A percentile compares a stretch with the other conserved stretches of the same genome.
Evolutionary conservation across 2,329 filamentous ascomycete genomes (phyloP).

Genomic region (Diplodia intermedia): DNA sequence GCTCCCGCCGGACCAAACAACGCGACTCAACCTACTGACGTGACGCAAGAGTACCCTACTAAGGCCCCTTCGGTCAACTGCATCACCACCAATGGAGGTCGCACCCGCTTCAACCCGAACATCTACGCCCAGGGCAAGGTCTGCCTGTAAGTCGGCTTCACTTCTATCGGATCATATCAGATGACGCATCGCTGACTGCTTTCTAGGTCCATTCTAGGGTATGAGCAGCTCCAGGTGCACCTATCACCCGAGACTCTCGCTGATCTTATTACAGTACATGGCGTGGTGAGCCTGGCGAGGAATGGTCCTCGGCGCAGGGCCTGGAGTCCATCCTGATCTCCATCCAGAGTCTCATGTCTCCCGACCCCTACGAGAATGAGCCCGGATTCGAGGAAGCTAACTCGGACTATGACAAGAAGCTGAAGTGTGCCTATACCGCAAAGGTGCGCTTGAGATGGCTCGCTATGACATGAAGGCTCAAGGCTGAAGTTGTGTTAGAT

Average conservation of each 20-base stretch:
- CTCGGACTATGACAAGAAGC: constrained; percentile 70
- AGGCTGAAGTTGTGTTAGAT: constrained; percentile 64
- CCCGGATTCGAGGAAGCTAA: constrained; percentile 86
- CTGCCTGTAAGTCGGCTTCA: constrained; percentile 72
- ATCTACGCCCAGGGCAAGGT: constrained; percentile 93
- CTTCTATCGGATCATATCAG: neutral
- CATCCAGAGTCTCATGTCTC: constrained; percentile 94
- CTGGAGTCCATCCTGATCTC: constrained; percentile 93
- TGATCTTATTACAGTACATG: constrained; percentile 72
- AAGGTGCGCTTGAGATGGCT: constrained; percentile 64
- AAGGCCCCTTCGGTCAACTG: constrained; percentile 67
- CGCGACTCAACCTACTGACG: constrained; percentile 1
- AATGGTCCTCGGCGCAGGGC: constrained; percentile 96
- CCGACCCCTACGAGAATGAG: constrained; percentile 95
- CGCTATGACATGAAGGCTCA: neutral
- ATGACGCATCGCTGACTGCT: constrained; percentile 32
- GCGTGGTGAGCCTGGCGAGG: constrained; percentile 86
- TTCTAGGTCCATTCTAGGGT: constrained; percentile 83
- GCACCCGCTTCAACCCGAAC: constrained; percentile 93
- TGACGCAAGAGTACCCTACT: constrained; percentile 77
- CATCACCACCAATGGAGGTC: constrained; percentile 85
- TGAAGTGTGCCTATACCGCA: constrained; percentile 75
- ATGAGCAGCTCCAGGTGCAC: constrained; percentile 40
- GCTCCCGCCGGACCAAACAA: constrained; percentile 5
- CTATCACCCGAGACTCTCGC: constrained; percentile 32